These are phyloP conservation scores for Hortiboletus rubellus DNA, from an alignment of 1,284 basidiomycete species.

Conservation along the genomic window DNA sequence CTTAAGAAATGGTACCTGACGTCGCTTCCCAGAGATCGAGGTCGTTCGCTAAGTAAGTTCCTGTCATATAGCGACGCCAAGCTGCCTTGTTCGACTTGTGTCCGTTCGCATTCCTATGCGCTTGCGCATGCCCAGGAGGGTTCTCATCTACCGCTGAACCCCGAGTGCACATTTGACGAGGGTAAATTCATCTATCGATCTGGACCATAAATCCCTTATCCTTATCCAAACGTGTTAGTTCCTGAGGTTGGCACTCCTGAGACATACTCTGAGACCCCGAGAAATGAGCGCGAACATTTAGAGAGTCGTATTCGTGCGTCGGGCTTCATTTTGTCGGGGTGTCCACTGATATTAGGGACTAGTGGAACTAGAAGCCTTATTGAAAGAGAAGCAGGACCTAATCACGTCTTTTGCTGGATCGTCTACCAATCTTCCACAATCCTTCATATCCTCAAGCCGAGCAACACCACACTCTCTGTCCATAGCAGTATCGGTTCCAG, in stretches of 20 bases:
- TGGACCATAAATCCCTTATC: background rate
- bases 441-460: background rate
- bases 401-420: constrained; percentile 12
- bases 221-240: constrained; percentile 8
- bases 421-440: constrained; percentile 6
- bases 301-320: constrained; percentile 66
- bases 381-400: constrained; percentile 39
- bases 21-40: constrained; percentile 8
- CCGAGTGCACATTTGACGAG: constrained; percentile 72
- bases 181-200: constrained; percentile 33
- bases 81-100: constrained; percentile 66
- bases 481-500: background rate
- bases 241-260: constrained; percentile 9
- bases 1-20: constrained; percentile 60
- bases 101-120: constrained; percentile 61
- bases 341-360: constrained; percentile 1
- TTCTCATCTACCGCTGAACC: constrained; percentile 48
- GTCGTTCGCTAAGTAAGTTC: constrained; percentile 7
- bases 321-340: background rate
- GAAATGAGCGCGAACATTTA: constrained; percentile 58
- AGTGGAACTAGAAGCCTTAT: constrained; percentile 63
- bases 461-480: background rate
- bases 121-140: constrained; percentile 57
- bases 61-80: constrained; percentile 56
- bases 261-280: constrained; percentile 45